Conservation (phyloP, 495 filamentous ascomycete genomes). For the Penicillium steckii region DNA sequence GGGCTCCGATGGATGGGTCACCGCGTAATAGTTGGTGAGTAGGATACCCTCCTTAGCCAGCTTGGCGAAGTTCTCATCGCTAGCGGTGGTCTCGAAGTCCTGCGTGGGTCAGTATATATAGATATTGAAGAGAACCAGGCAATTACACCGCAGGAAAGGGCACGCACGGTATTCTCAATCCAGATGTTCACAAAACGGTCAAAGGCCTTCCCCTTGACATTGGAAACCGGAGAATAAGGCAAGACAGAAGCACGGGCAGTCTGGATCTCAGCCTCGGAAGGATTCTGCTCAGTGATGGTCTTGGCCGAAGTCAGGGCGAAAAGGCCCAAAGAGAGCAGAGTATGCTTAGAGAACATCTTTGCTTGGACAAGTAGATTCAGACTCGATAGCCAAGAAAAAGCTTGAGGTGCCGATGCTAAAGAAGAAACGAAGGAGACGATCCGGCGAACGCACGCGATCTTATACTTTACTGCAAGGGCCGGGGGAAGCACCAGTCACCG, state of each 20-base stretch:
- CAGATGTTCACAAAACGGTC: conserved; percentile 67
- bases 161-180: conserved; percentile 66
- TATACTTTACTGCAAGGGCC: conserved; percentile 8
- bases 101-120: conserved; percentile 27
- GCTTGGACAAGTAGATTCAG: not conserved
- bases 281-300: conserved; percentile 26
- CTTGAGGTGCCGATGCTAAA: conserved; percentile 3
- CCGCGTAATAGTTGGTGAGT: conserved; percentile 61
- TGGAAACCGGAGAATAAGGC: conserved; percentile 53
- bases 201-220: conserved; percentile 64
- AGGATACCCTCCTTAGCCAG: conserved; percentile 62
- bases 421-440: conserved; percentile 3
- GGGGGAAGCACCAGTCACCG: not conserved
- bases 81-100: conserved; percentile 54
- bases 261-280: conserved; percentile 32
- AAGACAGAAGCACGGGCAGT: conserved; percentile 29
- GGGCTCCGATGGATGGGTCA: conserved; percentile 68
- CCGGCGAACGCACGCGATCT: conserved; percentile 8
- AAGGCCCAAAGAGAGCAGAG: conserved; percentile 19
- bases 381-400: not conserved
- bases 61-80: conserved; percentile 52
- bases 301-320: conserved; percentile 30
- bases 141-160: conserved; percentile 20
- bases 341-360: conserved; percentile 27
- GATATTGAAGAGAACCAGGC: not conserved